Percentiles rank a stretch among this genome's conserved stretches.
Evolutionary conservation across 73 alveolate species (phyloP).

Genomic region (Symbiodinium natans): DNA sequence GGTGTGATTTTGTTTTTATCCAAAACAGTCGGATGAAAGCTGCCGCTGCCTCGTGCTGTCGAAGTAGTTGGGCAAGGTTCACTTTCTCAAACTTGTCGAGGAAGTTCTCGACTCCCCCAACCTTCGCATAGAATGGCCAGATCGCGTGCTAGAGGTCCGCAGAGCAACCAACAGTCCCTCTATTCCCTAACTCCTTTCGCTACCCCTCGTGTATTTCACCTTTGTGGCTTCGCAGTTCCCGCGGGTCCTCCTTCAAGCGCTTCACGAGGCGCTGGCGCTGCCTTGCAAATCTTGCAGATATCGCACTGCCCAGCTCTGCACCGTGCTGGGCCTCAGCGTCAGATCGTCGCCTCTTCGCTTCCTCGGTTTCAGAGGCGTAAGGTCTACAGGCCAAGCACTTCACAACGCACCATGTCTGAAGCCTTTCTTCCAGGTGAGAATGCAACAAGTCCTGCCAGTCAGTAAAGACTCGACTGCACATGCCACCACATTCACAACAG

Average conservation of each 20-base stretch:
- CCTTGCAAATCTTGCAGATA: background rate
- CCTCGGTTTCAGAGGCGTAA: no score
- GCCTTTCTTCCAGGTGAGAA: constrained; percentile 51
- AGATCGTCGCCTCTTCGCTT: constrained; percentile 56
- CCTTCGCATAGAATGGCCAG: no score
- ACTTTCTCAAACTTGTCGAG: constrained; percentile 35
- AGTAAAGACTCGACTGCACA: background rate
- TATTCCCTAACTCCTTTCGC: no score
- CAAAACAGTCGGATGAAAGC: no score
- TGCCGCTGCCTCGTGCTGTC: constrained; percentile 46
- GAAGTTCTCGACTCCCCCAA: constrained; percentile 70
- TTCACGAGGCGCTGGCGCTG: constrained; percentile 69
- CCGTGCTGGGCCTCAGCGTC: background rate
- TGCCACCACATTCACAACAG: background rate
- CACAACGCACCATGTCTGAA: no score
- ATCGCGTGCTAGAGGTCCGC: no score
- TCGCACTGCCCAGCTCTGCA: background rate
- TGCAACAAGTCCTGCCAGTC: constrained; percentile 48
- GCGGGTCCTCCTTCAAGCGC: constrained; percentile 48
- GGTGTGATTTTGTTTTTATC: no score
- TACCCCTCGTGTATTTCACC: no score
- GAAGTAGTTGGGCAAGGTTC: constrained; percentile 50
- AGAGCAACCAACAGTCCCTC: no score
- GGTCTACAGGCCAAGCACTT: no score
- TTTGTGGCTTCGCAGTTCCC: no score